Conservation (phyloP, 306 rosid species). For the Trifolium fragiferum region DNA sequence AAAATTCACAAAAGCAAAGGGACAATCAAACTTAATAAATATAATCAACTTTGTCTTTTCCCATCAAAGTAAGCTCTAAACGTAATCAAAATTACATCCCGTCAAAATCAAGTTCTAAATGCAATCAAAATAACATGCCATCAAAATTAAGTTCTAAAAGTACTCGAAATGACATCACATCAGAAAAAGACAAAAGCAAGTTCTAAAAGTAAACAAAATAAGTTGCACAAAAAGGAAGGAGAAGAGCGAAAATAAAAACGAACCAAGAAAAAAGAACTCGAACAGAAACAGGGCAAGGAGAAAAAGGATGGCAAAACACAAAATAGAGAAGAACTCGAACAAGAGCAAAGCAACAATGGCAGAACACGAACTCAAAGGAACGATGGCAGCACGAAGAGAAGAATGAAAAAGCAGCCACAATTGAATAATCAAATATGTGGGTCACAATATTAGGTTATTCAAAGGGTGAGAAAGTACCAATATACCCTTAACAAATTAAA, state of each 20-base stretch:
- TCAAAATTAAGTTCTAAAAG: not conserved
- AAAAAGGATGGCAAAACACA: not conserved
- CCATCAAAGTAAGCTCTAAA: not conserved
- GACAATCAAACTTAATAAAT: not conserved
- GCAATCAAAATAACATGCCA: not conserved
- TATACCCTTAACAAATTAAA: not conserved
- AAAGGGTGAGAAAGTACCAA: not conserved
- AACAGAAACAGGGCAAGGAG: not conserved
- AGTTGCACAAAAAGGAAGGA: not conserved
- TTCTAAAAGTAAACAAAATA: not conserved
- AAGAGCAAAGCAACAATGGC: not conserved
- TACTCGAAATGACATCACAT: not conserved
- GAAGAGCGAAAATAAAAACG: too few species aligned
- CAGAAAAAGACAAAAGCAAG: too few species aligned
- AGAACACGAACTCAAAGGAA: not conserved
- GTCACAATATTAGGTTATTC: not conserved
- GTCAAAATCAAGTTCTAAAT: too few species aligned
- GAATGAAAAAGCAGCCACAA: not conserved
- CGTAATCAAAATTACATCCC: not conserved
- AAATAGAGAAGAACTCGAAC: too few species aligned
- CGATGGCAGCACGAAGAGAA: not conserved
- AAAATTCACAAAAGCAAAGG: not conserved
- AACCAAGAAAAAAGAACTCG: too few species aligned
- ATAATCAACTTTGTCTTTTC: not conserved
- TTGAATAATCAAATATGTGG: not conserved